A percentile compares a stretch with the other conserved stretches of the same genome.
phyloP scores from a whole-genome alignment of 192 early-diverging fungal species.

The Gonapodya prolifera region DNA sequence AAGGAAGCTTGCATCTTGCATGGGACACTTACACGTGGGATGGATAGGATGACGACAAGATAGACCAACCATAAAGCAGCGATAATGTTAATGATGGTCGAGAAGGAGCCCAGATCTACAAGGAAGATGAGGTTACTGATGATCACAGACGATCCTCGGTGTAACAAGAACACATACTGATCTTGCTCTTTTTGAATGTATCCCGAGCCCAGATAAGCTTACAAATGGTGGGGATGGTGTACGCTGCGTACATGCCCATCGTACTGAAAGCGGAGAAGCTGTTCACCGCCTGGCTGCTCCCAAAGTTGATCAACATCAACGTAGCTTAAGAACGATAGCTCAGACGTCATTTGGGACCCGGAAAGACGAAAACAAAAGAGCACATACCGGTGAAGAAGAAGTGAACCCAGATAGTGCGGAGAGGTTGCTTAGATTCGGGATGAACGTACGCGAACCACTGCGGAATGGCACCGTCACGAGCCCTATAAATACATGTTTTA shows the following conservation, averaged over 20 bases:
- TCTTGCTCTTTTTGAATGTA: neutral
- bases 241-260: neutral
- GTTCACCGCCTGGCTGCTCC: neutral
- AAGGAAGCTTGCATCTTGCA: too few relatives aligned
- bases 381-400: neutral
- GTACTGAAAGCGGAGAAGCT: neutral
- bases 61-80: too few relatives aligned
- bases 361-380: neutral
- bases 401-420: constrained; percentile 26
- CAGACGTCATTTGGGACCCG: neutral
- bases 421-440: constrained; percentile 20
- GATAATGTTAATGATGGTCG: too few relatives aligned
- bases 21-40: too few relatives aligned
- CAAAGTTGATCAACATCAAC: too few relatives aligned
- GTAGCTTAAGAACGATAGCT: too few relatives aligned
- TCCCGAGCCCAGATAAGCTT: neutral
- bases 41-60: too few relatives aligned
- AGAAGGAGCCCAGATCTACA: too few relatives aligned
- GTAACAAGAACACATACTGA: too few relatives aligned
- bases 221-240: neutral
- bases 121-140: too few relatives aligned
- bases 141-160: too few relatives aligned
- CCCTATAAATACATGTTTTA: too few relatives aligned
- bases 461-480: constrained; percentile 35
- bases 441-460: constrained; percentile 18